Base-by-base conservation (phyloP, 2,329 filamentous ascomycete genomes). In the Pezicula rhizophila region DNA sequence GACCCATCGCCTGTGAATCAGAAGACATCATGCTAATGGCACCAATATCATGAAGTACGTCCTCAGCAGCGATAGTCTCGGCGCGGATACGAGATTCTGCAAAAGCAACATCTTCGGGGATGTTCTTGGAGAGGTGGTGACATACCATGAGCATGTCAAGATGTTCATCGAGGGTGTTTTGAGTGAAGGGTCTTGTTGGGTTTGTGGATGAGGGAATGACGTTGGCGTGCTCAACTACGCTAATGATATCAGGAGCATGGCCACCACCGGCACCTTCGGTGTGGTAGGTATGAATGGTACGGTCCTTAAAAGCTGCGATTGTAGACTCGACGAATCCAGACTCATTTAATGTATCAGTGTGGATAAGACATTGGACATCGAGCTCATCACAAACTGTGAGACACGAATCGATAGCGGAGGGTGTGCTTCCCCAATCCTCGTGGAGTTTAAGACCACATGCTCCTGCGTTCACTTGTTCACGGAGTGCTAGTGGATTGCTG, bases 71-170 rank as follows among this genome's bases (percentile, higher is more conserved):
- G 63, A 97, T 97, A 33, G 92, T 97, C 71, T 97, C 91, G 56
- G 89, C 89, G 50, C 92, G 87, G 68, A 97, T 97, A 35, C 92
- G 88, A 33, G 84, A 89, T 71, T 97, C 92, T 42, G 92, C 92
- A 62, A 97, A 97, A 1, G 91, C 90, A 12, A 97, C 86, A 65
- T 97, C 92, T 70, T 97, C 92, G 50, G 91, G 89, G 51, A 96
- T 96, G 68, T 96, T 84, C 68, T 88, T 89, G 46, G 84, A 90
- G 8, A 97, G 74, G 64, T 97, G 92, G 68, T 97, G 92, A 73
- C 92, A 97, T 34, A 96, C 89, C 92, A 96, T 96, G 42, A 96
- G 74, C 92, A 97, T 97, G 71, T 97, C 92, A 12, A 96, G 79
- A 69, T 97, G 92, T 69, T 97, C 92, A 63, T 96, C 92, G 0